Evolutionary conservation across 345 rosid species (phyloP).

Genomic region (Populus simonii): DNA sequence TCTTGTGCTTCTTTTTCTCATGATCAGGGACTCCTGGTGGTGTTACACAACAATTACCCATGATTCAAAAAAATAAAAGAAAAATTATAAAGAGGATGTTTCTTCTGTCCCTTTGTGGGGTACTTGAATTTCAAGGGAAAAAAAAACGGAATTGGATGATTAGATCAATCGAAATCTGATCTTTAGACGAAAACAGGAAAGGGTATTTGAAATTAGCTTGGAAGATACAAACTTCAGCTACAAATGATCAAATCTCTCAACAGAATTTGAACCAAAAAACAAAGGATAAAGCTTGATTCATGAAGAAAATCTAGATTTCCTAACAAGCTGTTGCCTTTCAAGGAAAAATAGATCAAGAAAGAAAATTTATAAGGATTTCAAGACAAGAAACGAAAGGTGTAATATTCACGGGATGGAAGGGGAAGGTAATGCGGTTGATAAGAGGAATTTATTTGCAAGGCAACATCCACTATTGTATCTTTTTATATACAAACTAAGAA

Average conservation of each 20-base stretch:
- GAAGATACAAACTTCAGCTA: conserved; percentile 5
- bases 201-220: not conserved
- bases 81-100: not conserved
- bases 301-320: conserved; percentile 1
- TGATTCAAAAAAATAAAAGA: not conserved
- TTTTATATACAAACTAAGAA: not conserved
- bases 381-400: not conserved
- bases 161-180: not conserved
- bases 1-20: conserved; percentile 20
- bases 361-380: not conserved
- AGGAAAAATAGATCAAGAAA: conserved; percentile 3
- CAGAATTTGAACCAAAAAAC: not conserved
- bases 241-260: conserved; percentile 5
- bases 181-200: conserved; percentile 9
- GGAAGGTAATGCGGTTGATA: not conserved
- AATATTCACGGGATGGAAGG: not conserved
- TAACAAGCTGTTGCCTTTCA: not conserved
- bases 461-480: not conserved
- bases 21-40: conserved; percentile 8
- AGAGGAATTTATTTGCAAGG: conserved; percentile 10
- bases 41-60: conserved; percentile 36
- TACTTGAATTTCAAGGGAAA: conserved; percentile 13
- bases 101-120: not conserved
- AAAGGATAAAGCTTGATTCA: not conserved
- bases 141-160: not conserved